Evolutionary conservation across 345 rosid species (phyloP), one percentile per base, ranked within the genome.

Genomic region (Ceriops decandra): DNA sequence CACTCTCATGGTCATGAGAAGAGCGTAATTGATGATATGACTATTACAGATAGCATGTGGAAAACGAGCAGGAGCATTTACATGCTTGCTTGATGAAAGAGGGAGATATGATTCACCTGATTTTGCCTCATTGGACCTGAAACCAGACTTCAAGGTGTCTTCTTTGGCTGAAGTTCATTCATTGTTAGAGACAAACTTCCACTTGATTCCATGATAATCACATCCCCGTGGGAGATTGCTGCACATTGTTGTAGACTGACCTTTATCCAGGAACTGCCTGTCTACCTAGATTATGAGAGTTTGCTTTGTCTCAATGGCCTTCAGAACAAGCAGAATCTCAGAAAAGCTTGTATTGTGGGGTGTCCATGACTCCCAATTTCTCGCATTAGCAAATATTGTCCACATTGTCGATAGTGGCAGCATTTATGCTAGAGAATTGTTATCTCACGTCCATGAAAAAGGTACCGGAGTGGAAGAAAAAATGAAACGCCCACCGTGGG

Each of bases 71-170:
- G 96, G 98, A 74, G 84, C 98, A 22, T 79, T 88, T 51, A 88
- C 98, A 10, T 91, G 97, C 73, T 83, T 93, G 82, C 97, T 93
- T 63, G 97, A 93, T 79, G 92, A 85, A 75, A 82, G 79, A 3
- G 96, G 87, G 72, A 85, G 84, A 71, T 93, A 87, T 67, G 71
- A 75, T 38, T 64, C 84, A 68, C 62, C 82, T 10, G 91, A 91
- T 71, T 88, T 81, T 68, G 72, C 85, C 35, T 71, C 73, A 24
- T 63, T 78, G 27, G 87, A 83, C 52, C 71, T 81, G 36, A 74
- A 80, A 16, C 97, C 98, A 20, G 89, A 93, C 83, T 91, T 91
- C 78, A 85, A 77, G 78, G 97, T 88, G 71, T 82, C 88, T 53
- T 80, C 97, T 68, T 73, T 93, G 35, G 49, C 79, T 21, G 87